Evolutionary conservation across 257 asterid species (phyloP).

Genomic region (Scutellaria minor): DNA sequence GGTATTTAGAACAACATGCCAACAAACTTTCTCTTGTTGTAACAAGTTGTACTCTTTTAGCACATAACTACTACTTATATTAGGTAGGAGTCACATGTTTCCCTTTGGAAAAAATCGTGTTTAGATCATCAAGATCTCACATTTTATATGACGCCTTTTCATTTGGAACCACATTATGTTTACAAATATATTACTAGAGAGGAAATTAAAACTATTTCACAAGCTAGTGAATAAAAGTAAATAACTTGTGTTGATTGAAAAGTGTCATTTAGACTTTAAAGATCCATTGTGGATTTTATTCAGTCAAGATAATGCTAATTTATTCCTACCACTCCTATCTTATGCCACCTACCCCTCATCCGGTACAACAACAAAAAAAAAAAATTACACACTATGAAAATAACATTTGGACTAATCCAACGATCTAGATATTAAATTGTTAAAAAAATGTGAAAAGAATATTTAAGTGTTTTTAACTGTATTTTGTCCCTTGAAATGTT

Average conservation of each 20-base stretch:
- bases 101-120: not conserved
- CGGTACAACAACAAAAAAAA: too few relatives aligned
- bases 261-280: not conserved
- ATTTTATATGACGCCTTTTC: not conserved
- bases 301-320: slow-evolving; percentile 31
- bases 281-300: slow-evolving; percentile 33
- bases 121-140: slow-evolving; percentile 10
- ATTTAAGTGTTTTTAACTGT: too few relatives aligned
- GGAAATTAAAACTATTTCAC: too few relatives aligned
- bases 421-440: too few relatives aligned
- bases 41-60: not conserved
- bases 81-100: slow-evolving; percentile 27
- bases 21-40: not conserved
- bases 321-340: slow-evolving; percentile 19
- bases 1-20: not conserved
- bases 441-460: too few relatives aligned
- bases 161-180: too few relatives aligned
- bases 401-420: too few relatives aligned
- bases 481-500: not conserved
- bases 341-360: slow-evolving; percentile 19
- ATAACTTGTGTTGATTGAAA: not conserved
- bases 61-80: not conserved
- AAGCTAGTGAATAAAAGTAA: too few relatives aligned
- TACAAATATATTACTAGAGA: too few relatives aligned
- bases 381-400: too few relatives aligned